Base-by-base conservation (phyloP, 2,329 filamentous ascomycete genomes). In the Paecilomyces formosus region DNA sequence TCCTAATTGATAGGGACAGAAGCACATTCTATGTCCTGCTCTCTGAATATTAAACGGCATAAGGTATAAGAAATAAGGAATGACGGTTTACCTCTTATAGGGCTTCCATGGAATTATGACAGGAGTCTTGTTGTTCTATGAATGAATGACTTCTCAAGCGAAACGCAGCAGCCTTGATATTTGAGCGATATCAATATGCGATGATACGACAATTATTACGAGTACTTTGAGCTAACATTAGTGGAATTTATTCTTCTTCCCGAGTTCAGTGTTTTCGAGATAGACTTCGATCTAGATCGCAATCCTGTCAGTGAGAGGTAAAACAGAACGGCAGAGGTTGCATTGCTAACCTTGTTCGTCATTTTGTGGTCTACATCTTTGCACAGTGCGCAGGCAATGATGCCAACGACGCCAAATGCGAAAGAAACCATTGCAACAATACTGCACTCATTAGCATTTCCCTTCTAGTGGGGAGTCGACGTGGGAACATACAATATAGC, bases 301-400 rank as follows among this genome's bases (percentile, higher is more conserved):
- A 8, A 4, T n/a, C 39, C 39, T 45, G n/a, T 21, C 15, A 21
- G 15, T 9, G 18, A 5, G 35, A 39, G 18, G 11, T 26, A 28
- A 8, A 11, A 24, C 8, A 26, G 8, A 26, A 13, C 13, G 11
- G 50, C 13, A 21, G 21, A 24, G 13, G 24, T 12, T 15, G 26
- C 24, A 26, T 11, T 52, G 39, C 61, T 39, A 54, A 74, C 73
- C 64, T 72, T 71, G 60, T 70, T 68, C 12, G 63, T 71, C 70
- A 72, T 72, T 60, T 71, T 72, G 8, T 61, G 57, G 31, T 70
- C 68, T n/a, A 72, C 64, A 54, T 72, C 66, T 49, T 69, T 66
- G 59, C 66, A 72, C 56, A 62, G 69, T 0, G 69, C 55, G 57
- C 66, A 70, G 13, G 68, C 68, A 8, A 64, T 60, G 49, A 72